Evolutionary conservation across 441 rosid species (phyloP).

Genomic region (Eruca vesicaria): DNA sequence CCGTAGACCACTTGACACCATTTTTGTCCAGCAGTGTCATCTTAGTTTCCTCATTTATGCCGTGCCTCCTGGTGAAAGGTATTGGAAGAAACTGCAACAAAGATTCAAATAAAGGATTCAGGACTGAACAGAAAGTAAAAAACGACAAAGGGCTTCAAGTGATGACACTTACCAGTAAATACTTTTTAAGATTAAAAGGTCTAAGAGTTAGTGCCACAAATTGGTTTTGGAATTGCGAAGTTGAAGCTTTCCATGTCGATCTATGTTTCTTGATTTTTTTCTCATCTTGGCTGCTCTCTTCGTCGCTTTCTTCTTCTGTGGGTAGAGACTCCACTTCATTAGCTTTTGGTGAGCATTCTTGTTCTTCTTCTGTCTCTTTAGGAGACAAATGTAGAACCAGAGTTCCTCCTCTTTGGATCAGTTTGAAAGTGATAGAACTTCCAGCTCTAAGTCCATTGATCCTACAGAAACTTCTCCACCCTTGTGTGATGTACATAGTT

Average conservation of each 20-base stretch:
- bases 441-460: slow-evolving; percentile 19
- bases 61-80: neutral
- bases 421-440: slow-evolving; percentile 13
- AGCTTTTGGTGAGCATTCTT: neutral
- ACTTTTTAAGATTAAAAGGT: neutral
- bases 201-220: slow-evolving; percentile 1
- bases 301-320: neutral
- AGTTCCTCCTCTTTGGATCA: neutral
- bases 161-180: neutral
- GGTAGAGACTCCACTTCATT: neutral
- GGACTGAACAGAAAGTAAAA: neutral
- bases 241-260: slow-evolving; percentile 1
- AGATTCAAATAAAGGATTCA: neutral
- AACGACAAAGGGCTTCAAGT: neutral
- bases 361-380: neutral
- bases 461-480: slow-evolving; percentile 15
- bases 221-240: slow-evolving; percentile 1
- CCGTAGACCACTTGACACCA: slow-evolving; percentile 5
- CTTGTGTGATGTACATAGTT: slow-evolving; percentile 1
- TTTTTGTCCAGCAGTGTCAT: slow-evolving; percentile 15
- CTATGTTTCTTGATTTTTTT: neutral
- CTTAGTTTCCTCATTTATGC: neutral
- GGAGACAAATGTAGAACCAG: neutral
- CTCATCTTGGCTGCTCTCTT: neutral
- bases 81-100: neutral